phyloP scores from a whole-genome alignment of 1,284 basidiomycete genomes.

The Hemileia vastatrix region DNA sequence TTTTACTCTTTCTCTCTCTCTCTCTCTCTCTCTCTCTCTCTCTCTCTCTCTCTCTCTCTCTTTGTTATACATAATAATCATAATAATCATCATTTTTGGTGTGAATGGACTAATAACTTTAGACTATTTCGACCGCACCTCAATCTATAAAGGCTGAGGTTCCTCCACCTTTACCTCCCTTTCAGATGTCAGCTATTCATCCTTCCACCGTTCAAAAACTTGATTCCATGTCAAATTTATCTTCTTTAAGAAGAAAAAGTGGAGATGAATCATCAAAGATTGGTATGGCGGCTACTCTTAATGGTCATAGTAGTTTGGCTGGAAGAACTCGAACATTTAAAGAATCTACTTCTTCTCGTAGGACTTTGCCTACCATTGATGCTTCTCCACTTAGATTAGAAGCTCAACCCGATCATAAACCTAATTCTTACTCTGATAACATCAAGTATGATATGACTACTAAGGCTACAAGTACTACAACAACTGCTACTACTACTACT shows the following conservation, averaged over 20 bases:
- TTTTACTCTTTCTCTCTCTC: background rate
- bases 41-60: no score
- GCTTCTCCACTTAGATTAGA: constrained; percentile 52
- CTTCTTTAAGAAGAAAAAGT: constrained; percentile 54
- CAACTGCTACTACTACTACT: no score
- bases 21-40: constrained; percentile 2
- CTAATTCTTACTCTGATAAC: constrained; percentile 55
- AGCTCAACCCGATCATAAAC: constrained; percentile 40
- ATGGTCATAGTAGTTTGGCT: no score
- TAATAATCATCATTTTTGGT: no score
- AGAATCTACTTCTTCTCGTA: constrained; percentile 56
- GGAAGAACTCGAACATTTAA: constrained; percentile 48
- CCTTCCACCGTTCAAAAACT: constrained; percentile 66
- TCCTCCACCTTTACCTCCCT: constrained; percentile 58
- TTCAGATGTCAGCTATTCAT: constrained; percentile 73
- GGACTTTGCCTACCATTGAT: constrained; percentile 58
- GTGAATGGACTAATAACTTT: no score
- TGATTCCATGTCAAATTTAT: constrained; percentile 47
- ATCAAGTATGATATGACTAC: constrained; percentile 49
- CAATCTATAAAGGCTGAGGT: constrained; percentile 58
- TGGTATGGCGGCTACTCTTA: constrained; percentile 53
- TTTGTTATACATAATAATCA: no score
- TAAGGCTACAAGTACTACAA: background rate
- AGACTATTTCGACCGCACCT: constrained; percentile 74
- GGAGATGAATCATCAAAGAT: constrained; percentile 55